Evolutionary conservation across 345 rosid genomes (phyloP).

Genomic region (Ailanthus altissimus): DNA sequence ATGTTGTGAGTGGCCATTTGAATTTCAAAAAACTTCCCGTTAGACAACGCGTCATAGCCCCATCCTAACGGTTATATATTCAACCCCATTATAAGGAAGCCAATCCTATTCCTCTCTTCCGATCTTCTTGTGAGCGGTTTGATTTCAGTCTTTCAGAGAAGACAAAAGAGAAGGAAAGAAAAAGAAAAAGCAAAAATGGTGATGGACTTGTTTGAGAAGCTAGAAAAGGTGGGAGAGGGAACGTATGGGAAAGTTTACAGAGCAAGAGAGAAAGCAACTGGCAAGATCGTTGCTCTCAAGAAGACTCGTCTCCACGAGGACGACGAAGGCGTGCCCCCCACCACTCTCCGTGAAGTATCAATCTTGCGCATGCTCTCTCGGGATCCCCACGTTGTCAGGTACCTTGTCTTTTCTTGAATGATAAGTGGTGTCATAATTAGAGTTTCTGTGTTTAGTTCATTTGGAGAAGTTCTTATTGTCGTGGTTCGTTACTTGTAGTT

Average conservation of each 20-base stretch:
- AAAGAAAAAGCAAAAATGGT: constrained; percentile 40
- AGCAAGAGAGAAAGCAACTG: constrained; percentile 92
- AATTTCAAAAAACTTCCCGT: constrained; percentile 24
- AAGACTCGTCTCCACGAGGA: constrained; percentile 98
- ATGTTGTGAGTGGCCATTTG: background rate
- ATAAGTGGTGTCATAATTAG: background rate
- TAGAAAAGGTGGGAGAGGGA: constrained; percentile 99
- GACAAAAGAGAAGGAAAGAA: background rate
- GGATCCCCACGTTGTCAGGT: constrained; percentile 91
- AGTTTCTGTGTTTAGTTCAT: no score
- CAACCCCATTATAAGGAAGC: background rate
- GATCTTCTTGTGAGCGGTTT: background rate
- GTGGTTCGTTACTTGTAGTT: no score
- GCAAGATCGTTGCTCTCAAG: constrained; percentile 90
- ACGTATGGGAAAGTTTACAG: constrained; percentile 96
- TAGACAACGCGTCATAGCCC: background rate
- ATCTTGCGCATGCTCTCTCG: constrained; percentile 97
- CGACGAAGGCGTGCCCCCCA: constrained; percentile 98
- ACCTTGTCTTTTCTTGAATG: background rate
- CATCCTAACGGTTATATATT: constrained; percentile 11
- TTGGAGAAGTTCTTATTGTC: no score
- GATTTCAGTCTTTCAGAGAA: background rate
- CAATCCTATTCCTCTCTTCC: background rate
- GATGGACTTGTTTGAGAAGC: constrained; percentile 92
- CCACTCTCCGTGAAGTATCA: constrained; percentile 97